These are phyloP conservation scores for Colletotrichum aenigma DNA, from an alignment of 2,329 filamentous ascomycete genomes.

Conservation along the genomic window DNA sequence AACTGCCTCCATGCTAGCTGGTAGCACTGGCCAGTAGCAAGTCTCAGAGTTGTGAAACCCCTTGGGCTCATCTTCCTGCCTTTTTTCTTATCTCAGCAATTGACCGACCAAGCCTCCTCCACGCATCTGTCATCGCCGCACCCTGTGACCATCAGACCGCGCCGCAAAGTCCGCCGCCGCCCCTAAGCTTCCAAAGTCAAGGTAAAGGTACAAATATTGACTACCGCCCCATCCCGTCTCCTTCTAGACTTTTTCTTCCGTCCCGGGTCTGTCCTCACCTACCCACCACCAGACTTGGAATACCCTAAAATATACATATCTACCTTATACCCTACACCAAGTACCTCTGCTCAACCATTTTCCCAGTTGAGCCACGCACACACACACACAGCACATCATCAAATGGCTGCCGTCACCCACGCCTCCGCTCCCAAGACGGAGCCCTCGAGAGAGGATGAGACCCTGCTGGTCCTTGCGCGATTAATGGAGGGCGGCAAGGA, in stretches of 20 bases:
- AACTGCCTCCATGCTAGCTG: not conserved
- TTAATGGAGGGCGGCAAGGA: constrained; percentile 91
- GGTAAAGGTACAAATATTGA: constrained; percentile 16
- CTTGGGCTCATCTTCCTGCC: not conserved
- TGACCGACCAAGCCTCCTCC: constrained; percentile 8
- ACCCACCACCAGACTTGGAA: not conserved
- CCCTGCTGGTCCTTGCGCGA: constrained; percentile 81
- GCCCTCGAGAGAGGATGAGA: constrained; percentile 61
- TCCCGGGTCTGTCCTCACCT: constrained; percentile 14
- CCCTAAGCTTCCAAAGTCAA: not conserved
- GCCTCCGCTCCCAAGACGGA: constrained; percentile 29
- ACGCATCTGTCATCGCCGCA: constrained; percentile 17
- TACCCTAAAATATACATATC: constrained; percentile 6
- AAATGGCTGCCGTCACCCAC: constrained; percentile 39
- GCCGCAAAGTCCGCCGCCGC: constrained; percentile 10
- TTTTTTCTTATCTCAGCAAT: constrained; percentile 19
- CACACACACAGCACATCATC: not conserved
- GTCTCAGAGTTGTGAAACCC: constrained; percentile 12
- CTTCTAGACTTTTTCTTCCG: constrained; percentile 10
- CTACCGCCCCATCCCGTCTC: constrained; percentile 10
- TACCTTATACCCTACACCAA: not conserved
- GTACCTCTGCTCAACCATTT: not conserved
- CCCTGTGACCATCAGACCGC: constrained; percentile 17
- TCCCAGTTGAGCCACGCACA: not conserved
- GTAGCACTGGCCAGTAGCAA: constrained; percentile 1